phyloP scores from a whole-genome alignment of 495 filamentous ascomycete species.

The Aspergillus funiculosus region DNA sequence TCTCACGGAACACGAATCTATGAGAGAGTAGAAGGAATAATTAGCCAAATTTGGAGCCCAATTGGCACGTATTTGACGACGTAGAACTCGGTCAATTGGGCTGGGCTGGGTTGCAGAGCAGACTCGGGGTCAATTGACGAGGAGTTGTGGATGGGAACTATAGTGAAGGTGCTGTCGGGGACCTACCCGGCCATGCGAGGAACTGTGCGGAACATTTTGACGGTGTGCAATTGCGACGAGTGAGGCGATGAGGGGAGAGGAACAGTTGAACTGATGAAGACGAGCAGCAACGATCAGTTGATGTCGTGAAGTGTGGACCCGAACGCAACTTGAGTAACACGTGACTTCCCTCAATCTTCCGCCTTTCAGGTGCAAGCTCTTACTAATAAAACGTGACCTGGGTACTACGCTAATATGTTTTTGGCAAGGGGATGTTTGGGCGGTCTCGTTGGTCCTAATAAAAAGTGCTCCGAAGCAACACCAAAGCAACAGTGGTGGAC shows the following conservation, averaged over 20 bases:
- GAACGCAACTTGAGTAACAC: constrained; percentile 24
- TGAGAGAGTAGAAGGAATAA: constrained; percentile 4
- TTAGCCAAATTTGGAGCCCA: constrained; percentile 8
- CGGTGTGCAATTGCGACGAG: constrained; percentile 29
- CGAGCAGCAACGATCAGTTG: constrained; percentile 23
- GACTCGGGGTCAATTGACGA: constrained; percentile 9
- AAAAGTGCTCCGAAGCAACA: constrained; percentile 8
- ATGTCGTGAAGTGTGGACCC: constrained; percentile 33
- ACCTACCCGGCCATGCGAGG: constrained; percentile 47
- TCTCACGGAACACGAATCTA: constrained; percentile 72
- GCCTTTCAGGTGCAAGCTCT: constrained; percentile 24
- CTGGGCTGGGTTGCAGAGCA: constrained; percentile 15
- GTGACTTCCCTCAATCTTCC: constrained; percentile 35
- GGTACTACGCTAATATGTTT: constrained; percentile 18
- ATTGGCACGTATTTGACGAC: not conserved
- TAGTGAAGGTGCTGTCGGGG: not conserved
- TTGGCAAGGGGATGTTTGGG: constrained; percentile 9
- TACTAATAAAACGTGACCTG: constrained; percentile 27
- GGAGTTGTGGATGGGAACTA: not conserved
- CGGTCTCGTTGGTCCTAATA: constrained; percentile 10
- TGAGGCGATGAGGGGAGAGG: constrained; percentile 22
- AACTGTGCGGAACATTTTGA: constrained; percentile 45
- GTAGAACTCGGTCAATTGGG: constrained; percentile 18
- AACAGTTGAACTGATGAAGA: constrained; percentile 22
- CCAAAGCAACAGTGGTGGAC: not conserved